These are phyloP conservation scores for Neltuma alba DNA, from an alignment of 306 rosid species.

Conservation along the genomic window DNA sequence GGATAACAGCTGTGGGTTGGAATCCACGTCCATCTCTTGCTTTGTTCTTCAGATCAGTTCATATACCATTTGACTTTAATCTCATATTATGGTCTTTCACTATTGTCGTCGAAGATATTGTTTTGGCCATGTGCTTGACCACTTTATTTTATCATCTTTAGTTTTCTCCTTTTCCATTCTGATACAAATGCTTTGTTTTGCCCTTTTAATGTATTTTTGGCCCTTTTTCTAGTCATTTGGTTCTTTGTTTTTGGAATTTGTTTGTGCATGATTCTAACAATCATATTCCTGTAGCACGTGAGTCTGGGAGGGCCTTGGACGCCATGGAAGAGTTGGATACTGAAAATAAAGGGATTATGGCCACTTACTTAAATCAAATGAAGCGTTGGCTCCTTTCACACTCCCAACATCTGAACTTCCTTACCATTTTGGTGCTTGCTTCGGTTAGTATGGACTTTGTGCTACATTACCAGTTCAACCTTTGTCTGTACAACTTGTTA, in stretches of 20 bases:
- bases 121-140: conserved; percentile 5
- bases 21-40: not conserved
- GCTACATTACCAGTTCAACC: conserved; percentile 24
- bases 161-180: conserved; percentile 11
- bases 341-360: conserved; percentile 62
- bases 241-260: conserved; percentile 13
- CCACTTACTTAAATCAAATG: conserved; percentile 52
- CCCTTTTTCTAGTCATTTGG: conserved; percentile 13
- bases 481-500: conserved; percentile 16
- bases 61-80: conserved; percentile 7
- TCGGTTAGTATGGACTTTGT: conserved; percentile 76
- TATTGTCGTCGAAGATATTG: conserved; percentile 4
- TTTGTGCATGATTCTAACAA: conserved; percentile 35
- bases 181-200: not conserved
- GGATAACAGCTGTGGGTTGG: not conserved
- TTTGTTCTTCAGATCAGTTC: not conserved
- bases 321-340: conserved; percentile 74
- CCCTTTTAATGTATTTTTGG: not conserved
- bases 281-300: conserved; percentile 58
- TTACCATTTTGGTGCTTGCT: conserved; percentile 85
- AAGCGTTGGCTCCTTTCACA: conserved; percentile 83
- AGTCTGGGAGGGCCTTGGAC: conserved; percentile 68
- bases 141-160: conserved; percentile 5
- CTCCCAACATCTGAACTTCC: conserved; percentile 81
- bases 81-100: conserved; percentile 17